phyloP scores from a whole-genome alignment of 2,329 filamentous ascomycete species.

The Lecanicillium sp. region DNA sequence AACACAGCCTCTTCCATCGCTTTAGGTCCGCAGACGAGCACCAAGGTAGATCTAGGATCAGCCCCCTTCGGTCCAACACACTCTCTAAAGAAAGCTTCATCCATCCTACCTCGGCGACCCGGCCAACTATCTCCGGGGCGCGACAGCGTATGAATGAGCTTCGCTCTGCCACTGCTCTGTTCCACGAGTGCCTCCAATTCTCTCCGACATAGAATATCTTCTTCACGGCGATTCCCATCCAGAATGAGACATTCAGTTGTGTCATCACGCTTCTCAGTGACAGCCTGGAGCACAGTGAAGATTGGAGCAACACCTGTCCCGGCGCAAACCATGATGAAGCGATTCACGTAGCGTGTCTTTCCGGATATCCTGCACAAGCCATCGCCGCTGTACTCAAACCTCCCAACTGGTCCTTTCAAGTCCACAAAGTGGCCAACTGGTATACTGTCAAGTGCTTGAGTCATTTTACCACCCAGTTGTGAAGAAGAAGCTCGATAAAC shows the following conservation, averaged over 20 bases:
- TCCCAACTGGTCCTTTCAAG: conserved; percentile 83
- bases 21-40: conserved; percentile 71
- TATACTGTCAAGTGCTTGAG: conserved; percentile 66
- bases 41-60: conserved; percentile 33
- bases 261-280: conserved; percentile 60
- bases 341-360: conserved; percentile 49
- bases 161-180: background rate
- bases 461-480: conserved; percentile 70
- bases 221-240: conserved; percentile 68
- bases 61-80: background rate
- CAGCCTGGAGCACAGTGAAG: conserved; percentile 71
- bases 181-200: conserved; percentile 2
- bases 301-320: conserved; percentile 89
- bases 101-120: conserved; percentile 1
- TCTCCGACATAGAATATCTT: conserved; percentile 61
- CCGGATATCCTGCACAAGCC: conserved; percentile 59
- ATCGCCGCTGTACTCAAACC: conserved; percentile 70
- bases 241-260: conserved; percentile 65
- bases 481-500: conserved; percentile 63
- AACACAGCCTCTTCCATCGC: conserved; percentile 61
- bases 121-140: background rate
- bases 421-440: conserved; percentile 69
- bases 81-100: background rate
- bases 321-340: conserved; percentile 80
- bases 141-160: conserved; percentile 4